Conservation (phyloP, 2,329 filamentous ascomycete genomes). For the Monosporascus ibericus region DNA sequence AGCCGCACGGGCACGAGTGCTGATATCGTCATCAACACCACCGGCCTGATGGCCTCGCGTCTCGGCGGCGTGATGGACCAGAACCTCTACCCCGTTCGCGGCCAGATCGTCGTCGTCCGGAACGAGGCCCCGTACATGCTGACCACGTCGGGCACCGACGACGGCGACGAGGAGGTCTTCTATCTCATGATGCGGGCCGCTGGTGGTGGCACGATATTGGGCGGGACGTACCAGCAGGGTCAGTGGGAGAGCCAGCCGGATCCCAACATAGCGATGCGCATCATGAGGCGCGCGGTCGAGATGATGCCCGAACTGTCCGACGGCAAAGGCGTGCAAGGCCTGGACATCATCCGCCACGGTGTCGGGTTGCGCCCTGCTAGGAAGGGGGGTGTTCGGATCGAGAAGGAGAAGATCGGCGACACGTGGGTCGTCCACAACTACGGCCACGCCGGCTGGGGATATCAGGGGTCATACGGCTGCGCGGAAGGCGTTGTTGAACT, state of each 20-base stretch:
- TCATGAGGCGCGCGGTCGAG: slow-evolving; percentile 72
- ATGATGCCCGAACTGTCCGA: slow-evolving; percentile 57
- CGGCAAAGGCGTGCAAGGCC: slow-evolving; percentile 62
- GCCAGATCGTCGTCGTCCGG: slow-evolving; percentile 77
- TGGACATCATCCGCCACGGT: slow-evolving; percentile 73
- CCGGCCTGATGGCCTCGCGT: slow-evolving; percentile 66
- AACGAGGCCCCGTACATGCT: slow-evolving; percentile 71
- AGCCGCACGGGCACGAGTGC: slow-evolving; percentile 53
- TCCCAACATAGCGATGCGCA: slow-evolving; percentile 70
- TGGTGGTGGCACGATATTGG: slow-evolving; percentile 76
- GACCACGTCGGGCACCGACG: slow-evolving; percentile 64
- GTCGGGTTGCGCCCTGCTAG: slow-evolving; percentile 76
- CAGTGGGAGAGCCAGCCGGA: slow-evolving; percentile 78
- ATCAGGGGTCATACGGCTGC: slow-evolving; percentile 63
- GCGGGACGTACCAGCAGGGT: slow-evolving; percentile 75
- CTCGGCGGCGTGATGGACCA: slow-evolving; percentile 78
- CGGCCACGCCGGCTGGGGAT: slow-evolving; percentile 76
- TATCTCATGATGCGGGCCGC: slow-evolving; percentile 81
- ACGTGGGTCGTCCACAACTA: slow-evolving; percentile 73
- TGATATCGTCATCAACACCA: slow-evolving; percentile 76
- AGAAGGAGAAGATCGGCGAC: slow-evolving; percentile 62
- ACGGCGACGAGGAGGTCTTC: slow-evolving; percentile 63
- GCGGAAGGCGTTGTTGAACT: slow-evolving; percentile 60
- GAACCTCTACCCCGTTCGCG: slow-evolving; percentile 68
- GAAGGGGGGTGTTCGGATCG: slow-evolving; percentile 66